Evolutionary conservation across 495 filamentous ascomycete genomes (phyloP).

Genomic region (Lasiosphaeriaceae sp.): DNA sequence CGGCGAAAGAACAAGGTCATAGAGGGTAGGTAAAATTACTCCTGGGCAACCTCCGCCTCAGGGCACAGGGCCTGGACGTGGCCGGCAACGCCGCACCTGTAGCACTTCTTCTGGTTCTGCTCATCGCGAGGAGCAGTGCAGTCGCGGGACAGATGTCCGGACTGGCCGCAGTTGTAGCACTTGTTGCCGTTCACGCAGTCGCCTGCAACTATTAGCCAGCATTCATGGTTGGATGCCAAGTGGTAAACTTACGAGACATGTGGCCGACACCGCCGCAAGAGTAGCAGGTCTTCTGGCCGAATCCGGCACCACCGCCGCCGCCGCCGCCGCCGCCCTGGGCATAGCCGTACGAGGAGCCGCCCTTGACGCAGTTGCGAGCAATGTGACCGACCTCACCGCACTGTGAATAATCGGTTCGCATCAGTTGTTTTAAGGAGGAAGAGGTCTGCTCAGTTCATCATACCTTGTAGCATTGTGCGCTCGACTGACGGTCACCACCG

Average conservation of each 20-base stretch:
- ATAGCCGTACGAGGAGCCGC: conserved; percentile 44
- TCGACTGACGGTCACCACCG: conserved; percentile 21
- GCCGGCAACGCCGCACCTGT: conserved; percentile 98
- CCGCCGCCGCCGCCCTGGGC: too few species aligned
- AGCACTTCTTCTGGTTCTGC: conserved; percentile 86
- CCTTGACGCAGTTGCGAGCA: conserved; percentile 87
- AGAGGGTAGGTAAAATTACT: conserved; percentile 9
- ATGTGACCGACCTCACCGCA: conserved; percentile 97
- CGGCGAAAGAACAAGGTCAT: conserved; percentile 20
- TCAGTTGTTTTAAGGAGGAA: background rate
- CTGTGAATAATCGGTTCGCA: conserved; percentile 23
- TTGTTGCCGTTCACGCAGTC: conserved; percentile 99
- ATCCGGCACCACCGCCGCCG: conserved; percentile 66
- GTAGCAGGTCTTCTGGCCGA: conserved; percentile 93
- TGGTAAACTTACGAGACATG: conserved; percentile 66
- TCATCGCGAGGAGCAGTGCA: conserved; percentile 57
- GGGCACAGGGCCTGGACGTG: conserved; percentile 93
- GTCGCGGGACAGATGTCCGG: conserved; percentile 90
- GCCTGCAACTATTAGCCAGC: conserved; percentile 28
- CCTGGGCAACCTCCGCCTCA: conserved; percentile 18
- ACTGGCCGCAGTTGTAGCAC: conserved; percentile 99
- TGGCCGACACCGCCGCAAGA: conserved; percentile 95
- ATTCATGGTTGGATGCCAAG: background rate
- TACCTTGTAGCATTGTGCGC: conserved; percentile 86
- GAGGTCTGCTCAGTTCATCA: background rate